Evolutionary conservation across 106 monocot genomes (phyloP).

Genomic region (Dendrobium chrysotoxum): DNA sequence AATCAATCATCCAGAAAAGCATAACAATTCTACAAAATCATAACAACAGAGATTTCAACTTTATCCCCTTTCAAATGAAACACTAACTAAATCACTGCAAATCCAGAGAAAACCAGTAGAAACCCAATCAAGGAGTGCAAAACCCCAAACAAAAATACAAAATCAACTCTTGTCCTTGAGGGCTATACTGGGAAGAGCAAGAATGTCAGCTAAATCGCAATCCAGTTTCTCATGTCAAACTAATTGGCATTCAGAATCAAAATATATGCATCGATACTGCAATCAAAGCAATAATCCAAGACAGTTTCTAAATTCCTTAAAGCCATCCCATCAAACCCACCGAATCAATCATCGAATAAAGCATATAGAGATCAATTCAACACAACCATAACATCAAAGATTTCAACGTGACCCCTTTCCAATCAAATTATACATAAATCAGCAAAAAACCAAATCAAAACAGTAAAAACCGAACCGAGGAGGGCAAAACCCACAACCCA

Average conservation of each 20-base stretch:
- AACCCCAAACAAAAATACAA: not conserved
- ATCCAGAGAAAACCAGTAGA: not conserved
- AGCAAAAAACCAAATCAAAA: not conserved
- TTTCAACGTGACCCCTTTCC: not conserved
- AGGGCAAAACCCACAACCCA: not conserved
- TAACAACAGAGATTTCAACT: not conserved
- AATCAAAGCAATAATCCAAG: not conserved
- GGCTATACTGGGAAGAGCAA: conserved; percentile 68
- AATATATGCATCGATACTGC: not conserved
- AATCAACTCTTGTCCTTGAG: conserved; percentile 58
- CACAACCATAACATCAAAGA: not conserved
- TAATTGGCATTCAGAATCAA: not conserved
- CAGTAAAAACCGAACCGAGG: not conserved
- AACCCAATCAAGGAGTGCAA: not conserved
- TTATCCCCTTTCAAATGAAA: not conserved
- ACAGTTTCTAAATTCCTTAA: not conserved
- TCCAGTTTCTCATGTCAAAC: too few relatives aligned
- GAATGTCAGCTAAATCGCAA: conserved; percentile 18
- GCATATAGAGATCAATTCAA: not conserved
- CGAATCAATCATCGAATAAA: not conserved
- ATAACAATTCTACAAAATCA: not conserved
- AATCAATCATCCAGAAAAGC: not conserved
- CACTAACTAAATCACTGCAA: not conserved
- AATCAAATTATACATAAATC: not conserved
- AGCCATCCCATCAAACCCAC: not conserved